Base-by-base conservation (phyloP, 345 rosid genomes). In the Bretschneidera sinensis region DNA sequence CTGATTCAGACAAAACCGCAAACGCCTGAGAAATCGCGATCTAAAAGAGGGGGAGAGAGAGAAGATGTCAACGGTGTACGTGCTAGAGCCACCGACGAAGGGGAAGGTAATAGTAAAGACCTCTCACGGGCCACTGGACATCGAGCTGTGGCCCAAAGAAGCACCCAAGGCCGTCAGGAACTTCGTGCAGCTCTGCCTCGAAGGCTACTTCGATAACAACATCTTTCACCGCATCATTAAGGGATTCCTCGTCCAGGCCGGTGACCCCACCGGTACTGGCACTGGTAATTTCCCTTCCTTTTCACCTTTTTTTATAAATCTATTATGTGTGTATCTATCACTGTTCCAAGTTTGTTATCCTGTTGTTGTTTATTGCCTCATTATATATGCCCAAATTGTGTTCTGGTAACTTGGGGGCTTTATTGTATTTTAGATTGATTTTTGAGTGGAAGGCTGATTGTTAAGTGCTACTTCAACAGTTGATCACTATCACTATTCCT, bases 141-240 rank as follows among this genome's bases (percentile, higher is more conserved):
- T 94, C 78, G 95, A 94, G 83, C 82, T 94, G 10, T 94, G 96
- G 99, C 96, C 99, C 0, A 90, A 86, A 52, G 96, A 94, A 72
- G 92, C 97, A 0, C 95, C 99, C 0, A 90, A 88, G 72, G 96
- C 97, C 24, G 96, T 86, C 8, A 68, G 99, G 43, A 94, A 90
- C 78, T 90, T 94, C 78, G 91, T 90, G 24, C 96, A 88, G 72
- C 89, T 94, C 35, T 94, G 96, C 61, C 92, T 94, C 64, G 97
- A 90, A 64, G 89, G 95, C 58, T 94, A 83, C 85, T 94, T 76
- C 71, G 95, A 82, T 66, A 65, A 76, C 70, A 94, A 95, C 69
- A 73, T 90, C 78, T 88, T 90, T 69, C 95, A 94, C 79, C 99
- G 97, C 59, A 76, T 94, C 57, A 88, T 94, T 70, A 86, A 83